These are phyloP conservation scores for Xylaria flabelliformis DNA, from an alignment of 495 filamentous ascomycete genomes.

Conservation along the genomic window DNA sequence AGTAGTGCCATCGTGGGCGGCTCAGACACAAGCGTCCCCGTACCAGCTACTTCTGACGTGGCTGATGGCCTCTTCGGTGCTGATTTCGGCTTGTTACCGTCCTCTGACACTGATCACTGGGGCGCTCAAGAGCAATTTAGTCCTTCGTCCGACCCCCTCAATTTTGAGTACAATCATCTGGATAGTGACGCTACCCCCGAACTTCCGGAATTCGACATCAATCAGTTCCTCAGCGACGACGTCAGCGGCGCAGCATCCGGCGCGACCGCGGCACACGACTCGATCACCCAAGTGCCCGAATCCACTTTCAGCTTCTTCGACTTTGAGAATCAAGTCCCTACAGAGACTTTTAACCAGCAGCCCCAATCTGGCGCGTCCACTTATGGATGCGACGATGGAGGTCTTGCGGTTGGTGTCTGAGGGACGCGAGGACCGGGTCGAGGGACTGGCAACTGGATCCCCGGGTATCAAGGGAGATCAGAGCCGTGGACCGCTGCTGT, in stretches of 20 bases:
- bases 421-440: constrained; percentile 47
- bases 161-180: constrained; percentile 84
- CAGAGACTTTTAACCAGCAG: constrained; percentile 75
- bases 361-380: constrained; percentile 89
- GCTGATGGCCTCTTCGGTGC: constrained; percentile 71
- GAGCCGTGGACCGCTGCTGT: constrained; percentile 47
- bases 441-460: constrained; percentile 48
- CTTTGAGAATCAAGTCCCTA: constrained; percentile 58
- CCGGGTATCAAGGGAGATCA: constrained; percentile 48
- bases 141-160: constrained; percentile 68
- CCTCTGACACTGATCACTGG: constrained; percentile 69
- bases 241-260: constrained; percentile 49
- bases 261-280: constrained; percentile 44
- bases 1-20: constrained; percentile 64
- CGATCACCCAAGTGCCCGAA: constrained; percentile 40
- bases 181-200: constrained; percentile 76
- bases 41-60: constrained; percentile 70
- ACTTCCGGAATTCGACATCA: constrained; percentile 59
- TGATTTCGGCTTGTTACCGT: constrained; percentile 64
- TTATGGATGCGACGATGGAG: constrained; percentile 88
- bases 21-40: constrained; percentile 61
- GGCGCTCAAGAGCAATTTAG: constrained; percentile 78
- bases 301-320: constrained; percentile 45
- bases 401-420: constrained; percentile 75
- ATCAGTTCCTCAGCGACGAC: constrained; percentile 60